These are phyloP conservation scores for Cladophialophora yegresii DNA, from an alignment of 2,329 filamentous ascomycete genomes.

Conservation along the genomic window DNA sequence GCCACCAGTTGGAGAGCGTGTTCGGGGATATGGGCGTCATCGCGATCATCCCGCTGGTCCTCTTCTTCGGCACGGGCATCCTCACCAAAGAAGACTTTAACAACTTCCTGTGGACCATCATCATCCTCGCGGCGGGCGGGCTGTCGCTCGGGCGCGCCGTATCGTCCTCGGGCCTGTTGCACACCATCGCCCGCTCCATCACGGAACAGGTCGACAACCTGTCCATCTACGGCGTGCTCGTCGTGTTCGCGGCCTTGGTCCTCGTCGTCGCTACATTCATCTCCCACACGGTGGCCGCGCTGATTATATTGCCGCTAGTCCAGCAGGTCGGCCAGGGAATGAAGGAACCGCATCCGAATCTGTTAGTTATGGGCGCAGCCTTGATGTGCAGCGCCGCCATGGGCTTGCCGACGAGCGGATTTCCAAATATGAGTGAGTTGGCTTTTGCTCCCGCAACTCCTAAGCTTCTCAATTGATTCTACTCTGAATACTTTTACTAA, in stretches of 20 bases:
- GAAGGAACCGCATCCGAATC: slow-evolving; percentile 86
- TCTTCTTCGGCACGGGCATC: slow-evolving; percentile 96
- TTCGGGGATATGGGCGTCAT: slow-evolving; percentile 99
- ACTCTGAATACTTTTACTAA: slow-evolving; percentile 1
- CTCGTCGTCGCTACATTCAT: slow-evolving; percentile 96
- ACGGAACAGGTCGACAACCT: slow-evolving; percentile 72
- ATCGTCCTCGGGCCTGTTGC: slow-evolving; percentile 85
- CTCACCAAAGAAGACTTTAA: slow-evolving; percentile 99
- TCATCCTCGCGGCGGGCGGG: slow-evolving; percentile 93
- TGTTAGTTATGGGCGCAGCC: slow-evolving; percentile 91
- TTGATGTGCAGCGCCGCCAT: slow-evolving; percentile 98
- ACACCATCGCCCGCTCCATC: slow-evolving; percentile 80
- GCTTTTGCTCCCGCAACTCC: background rate
- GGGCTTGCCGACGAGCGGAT: slow-evolving; percentile 92
- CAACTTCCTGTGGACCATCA: slow-evolving; percentile 98
- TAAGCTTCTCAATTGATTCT: background rate
- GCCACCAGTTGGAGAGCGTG: slow-evolving; percentile 79
- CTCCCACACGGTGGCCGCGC: slow-evolving; percentile 90
- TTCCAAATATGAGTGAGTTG: slow-evolving; percentile 97
- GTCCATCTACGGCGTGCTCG: slow-evolving; percentile 79
- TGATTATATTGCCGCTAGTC: slow-evolving; percentile 92
- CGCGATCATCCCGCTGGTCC: slow-evolving; percentile 89
- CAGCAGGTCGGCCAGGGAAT: slow-evolving; percentile 80
- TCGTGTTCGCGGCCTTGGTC: slow-evolving; percentile 82
- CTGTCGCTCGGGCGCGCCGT: slow-evolving; percentile 91